Conservation (phyloP, 2,329 filamentous ascomycete species). For the Aspergillus arachidicola region DNA sequence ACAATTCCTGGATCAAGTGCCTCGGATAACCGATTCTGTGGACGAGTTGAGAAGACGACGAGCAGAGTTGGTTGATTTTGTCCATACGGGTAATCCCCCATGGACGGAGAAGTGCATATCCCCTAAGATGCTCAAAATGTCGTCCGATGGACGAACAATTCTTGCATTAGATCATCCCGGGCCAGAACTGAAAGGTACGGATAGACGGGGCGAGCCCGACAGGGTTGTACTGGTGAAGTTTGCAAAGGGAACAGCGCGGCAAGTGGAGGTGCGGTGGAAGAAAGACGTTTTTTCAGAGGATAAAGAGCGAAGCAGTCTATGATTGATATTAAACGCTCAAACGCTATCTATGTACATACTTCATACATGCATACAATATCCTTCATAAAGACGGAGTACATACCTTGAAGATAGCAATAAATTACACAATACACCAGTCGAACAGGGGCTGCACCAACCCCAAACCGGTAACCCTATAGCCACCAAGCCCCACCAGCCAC, state of each 20-base stretch:
- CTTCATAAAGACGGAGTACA: background rate
- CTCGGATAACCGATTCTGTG: conserved; percentile 22
- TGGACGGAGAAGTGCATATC: conserved; percentile 54
- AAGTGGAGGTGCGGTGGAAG: conserved; percentile 55
- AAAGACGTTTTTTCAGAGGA: conserved; percentile 50
- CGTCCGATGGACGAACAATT: conserved; percentile 53
- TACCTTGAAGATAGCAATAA: background rate
- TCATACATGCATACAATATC: background rate
- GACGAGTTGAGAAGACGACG: conserved; percentile 42
- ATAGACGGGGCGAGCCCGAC: conserved; percentile 54
- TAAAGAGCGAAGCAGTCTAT: conserved; percentile 38
- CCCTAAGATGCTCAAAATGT: conserved; percentile 42
- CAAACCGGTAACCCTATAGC: background rate
- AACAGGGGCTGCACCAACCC: background rate
- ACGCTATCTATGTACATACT: background rate
- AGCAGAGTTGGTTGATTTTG: conserved; percentile 51
- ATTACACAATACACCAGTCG: background rate
- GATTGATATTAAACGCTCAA: background rate
- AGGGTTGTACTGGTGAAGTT: conserved; percentile 61
- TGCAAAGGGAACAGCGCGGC: conserved; percentile 57
- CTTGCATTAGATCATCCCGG: conserved; percentile 59
- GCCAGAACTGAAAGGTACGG: conserved; percentile 54
- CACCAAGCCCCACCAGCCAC: background rate
- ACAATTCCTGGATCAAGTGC: conserved; percentile 50
- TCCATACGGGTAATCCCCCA: conserved; percentile 47